Evolutionary conservation across 176 grass and related monocot species (phyloP), one percentile per base, ranked within the genome.

Genomic region (Juncus inflexus): DNA sequence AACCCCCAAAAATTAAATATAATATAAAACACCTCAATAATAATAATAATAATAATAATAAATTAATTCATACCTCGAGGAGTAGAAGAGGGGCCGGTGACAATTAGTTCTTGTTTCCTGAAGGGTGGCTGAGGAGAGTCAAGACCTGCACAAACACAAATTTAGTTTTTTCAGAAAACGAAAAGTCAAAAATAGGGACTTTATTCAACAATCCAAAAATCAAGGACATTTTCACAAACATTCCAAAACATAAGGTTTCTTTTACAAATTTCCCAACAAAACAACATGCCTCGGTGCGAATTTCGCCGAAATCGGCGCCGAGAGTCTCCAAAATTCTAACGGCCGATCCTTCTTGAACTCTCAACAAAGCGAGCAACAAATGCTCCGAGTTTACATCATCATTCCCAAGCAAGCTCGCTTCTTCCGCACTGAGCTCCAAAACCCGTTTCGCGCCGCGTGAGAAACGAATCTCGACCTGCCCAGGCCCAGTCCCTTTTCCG

Each of bases 81-180:
- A 59, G 39, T 38, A 57, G 41, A 49, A 58, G 10, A 42, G 14
- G 9, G 45, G 7, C 5, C 15, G 60, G 67, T 75, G 3, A 35
- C 72, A 56, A 52, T 15, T 76, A 72, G 73, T 82, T 82, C n/a
- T n/a, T 80, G 50, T 58, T 83, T 88, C 19, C 19, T 2, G 40
- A 99, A 55, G 77, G 94, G 86, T 1, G 19, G 19, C 19, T 1
- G 19, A 78, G 94, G 94, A 8, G 94, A 99, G 80, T 92, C 88
- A 59, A 89, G 88, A 2, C 88, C 88, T 50, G 94, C 19, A 28
- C 19, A 28, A 28, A 28, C 19, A 28, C 19, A 28, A 28, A 28
- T 28, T 28, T 28, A 28, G 19, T 28, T 28, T 28, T 28, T 28
- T n/a, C n/a, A n/a, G n/a, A n/a, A n/a, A 28, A 28, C 19, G 19